A percentile compares a stretch with the other conserved stretches of the same genome.
These are phyloP conservation scores for Excoecaria cochinchinensis DNA, from an alignment of 345 rosid species.

Conservation along the genomic window DNA sequence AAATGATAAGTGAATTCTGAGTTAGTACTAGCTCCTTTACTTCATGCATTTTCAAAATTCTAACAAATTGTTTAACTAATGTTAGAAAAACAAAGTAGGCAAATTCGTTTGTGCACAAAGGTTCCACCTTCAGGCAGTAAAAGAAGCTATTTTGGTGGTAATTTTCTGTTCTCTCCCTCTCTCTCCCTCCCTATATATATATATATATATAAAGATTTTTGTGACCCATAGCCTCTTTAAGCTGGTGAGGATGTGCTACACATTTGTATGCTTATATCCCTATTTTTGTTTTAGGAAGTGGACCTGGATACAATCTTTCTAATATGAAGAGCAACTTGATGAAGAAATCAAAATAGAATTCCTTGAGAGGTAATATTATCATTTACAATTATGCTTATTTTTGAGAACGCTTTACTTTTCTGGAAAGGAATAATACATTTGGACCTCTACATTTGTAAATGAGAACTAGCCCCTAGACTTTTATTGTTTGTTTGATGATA, in stretches of 20 bases:
- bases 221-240: not conserved
- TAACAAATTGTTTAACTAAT: conserved; percentile 22
- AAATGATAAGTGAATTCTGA: not conserved
- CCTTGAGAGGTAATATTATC: conserved; percentile 58
- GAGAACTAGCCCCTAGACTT: too few relatives aligned
- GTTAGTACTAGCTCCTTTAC: not conserved
- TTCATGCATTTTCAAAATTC: conserved; percentile 17
- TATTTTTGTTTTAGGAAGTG: conserved; percentile 42
- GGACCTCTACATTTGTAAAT: too few relatives aligned
- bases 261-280: not conserved
- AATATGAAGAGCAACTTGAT: conserved; percentile 72
- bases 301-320: conserved; percentile 56
- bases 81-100: conserved; percentile 77
- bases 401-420: too few relatives aligned
- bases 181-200: too few relatives aligned
- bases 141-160: conserved; percentile 64
- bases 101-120: conserved; percentile 70
- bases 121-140: conserved; percentile 71
- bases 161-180: not conserved
- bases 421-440: too few relatives aligned
- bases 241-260: not conserved
- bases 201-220: not conserved
- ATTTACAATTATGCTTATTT: not conserved
- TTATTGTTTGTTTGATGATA: too few relatives aligned
- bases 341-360: conserved; percentile 86